Evolutionary conservation across 495 filamentous ascomycete genomes (phyloP).

Genomic region (Penicillium bovifimosum): DNA sequence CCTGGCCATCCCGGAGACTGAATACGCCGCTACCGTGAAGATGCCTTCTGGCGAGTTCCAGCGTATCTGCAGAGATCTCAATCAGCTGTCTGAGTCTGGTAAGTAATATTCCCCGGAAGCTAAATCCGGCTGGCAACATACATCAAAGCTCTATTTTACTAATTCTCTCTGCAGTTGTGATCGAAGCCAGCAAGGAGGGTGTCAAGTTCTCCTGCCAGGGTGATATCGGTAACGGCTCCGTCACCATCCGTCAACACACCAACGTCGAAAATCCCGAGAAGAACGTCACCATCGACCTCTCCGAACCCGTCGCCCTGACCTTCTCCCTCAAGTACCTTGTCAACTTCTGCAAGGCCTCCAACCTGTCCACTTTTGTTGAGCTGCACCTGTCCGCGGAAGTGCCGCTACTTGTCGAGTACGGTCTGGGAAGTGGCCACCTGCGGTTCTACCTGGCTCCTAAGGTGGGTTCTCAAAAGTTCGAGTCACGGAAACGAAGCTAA

Average conservation of each 20-base stretch:
- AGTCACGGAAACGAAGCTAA: background rate
- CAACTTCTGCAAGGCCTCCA: conserved; percentile 98
- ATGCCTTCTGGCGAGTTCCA: conserved; percentile 92
- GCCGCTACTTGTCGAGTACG: conserved; percentile 91
- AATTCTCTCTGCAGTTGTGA: conserved; percentile 58
- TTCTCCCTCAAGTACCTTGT: conserved; percentile 99
- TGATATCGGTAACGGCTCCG: conserved; percentile 92
- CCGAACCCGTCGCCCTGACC: conserved; percentile 88
- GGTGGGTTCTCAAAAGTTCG: conserved; percentile 46
- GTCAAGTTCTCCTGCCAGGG: conserved; percentile 92
- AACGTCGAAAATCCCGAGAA: conserved; percentile 86
- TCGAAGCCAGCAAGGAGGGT: conserved; percentile 95
- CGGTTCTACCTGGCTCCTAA: conserved; percentile 98
- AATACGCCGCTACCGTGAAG: conserved; percentile 85
- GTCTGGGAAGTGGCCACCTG: conserved; percentile 78
- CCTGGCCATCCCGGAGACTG: conserved; percentile 95
- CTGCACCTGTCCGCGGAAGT: conserved; percentile 95
- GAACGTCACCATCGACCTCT: conserved; percentile 83
- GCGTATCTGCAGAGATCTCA: conserved; percentile 89
- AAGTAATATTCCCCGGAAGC: conserved; percentile 17
- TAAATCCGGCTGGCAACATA: background rate
- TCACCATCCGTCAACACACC: conserved; percentile 83
- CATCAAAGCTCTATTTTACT: background rate
- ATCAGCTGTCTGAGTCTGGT: conserved; percentile 92
- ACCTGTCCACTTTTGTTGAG: conserved; percentile 74